These are phyloP conservation scores for Penicillium sp. DNA, from an alignment of 2,329 filamentous ascomycete species.

Conservation along the genomic window DNA sequence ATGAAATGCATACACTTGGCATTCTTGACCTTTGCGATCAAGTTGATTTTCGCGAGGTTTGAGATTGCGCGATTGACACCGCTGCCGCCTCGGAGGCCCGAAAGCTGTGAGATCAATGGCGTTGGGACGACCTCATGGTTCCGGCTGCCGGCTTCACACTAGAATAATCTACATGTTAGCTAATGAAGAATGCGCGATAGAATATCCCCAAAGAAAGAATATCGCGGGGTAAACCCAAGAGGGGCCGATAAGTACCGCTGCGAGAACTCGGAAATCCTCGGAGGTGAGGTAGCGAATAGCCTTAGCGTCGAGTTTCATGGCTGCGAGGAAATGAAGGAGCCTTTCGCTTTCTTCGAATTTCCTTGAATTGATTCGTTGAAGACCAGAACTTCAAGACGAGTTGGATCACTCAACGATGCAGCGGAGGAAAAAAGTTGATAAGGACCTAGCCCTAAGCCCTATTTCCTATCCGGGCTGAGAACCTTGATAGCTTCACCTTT, in stretches of 20 bases:
- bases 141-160: slow-evolving; percentile 89
- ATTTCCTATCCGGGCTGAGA: slow-evolving; percentile 24
- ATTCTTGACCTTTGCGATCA: slow-evolving; percentile 89
- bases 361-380: background rate
- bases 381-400: slow-evolving; percentile 1
- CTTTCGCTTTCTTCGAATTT: background rate
- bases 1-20: slow-evolving; percentile 56
- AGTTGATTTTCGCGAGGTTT: slow-evolving; percentile 76
- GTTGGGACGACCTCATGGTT: slow-evolving; percentile 97
- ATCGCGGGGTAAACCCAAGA: slow-evolving; percentile 15
- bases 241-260: slow-evolving; percentile 57
- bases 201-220: slow-evolving; percentile 6
- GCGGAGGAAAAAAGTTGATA: slow-evolving; percentile 27
- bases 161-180: slow-evolving; percentile 11
- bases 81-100: slow-evolving; percentile 66
- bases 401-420: slow-evolving; percentile 6
- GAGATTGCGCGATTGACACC: slow-evolving; percentile 83
- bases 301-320: slow-evolving; percentile 91
- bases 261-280: slow-evolving; percentile 92
- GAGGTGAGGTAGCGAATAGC: slow-evolving; percentile 81
- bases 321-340: slow-evolving; percentile 13
- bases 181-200: background rate
- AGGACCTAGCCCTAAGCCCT: slow-evolving; percentile 34
- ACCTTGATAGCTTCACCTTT: slow-evolving; percentile 6
- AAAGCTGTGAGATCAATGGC: slow-evolving; percentile 71